Evolutionary conservation across 2,329 filamentous ascomycete species (phyloP), one percentile per base, ranked within the genome.

Genomic region (Shiraia bambusicola): DNA sequence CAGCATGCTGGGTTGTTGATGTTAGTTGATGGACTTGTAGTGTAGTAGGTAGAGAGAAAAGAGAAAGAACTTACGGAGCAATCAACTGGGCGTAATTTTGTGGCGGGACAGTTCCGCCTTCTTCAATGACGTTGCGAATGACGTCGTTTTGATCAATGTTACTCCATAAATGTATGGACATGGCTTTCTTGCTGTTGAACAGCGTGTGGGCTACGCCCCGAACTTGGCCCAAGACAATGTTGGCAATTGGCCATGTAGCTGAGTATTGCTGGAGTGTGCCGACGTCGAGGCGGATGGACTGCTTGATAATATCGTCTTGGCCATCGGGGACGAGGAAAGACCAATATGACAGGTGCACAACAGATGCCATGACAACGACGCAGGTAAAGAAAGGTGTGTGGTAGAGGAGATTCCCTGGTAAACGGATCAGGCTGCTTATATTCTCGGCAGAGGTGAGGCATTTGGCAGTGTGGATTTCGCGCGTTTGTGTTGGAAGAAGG

Each of bases 191-290:
- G 40, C 62, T 66, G 40, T 61, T 59, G 39, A 77, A 76, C 27
- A 92, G 84, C 54, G 90, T 86, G 58, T 87, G 81, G n/a, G 88
- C 87, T 13, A 93, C 87, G 7, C 81, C 81, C 53, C 83, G 83
- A 12, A 95, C 84, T 66, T 93, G 87, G 3, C 77, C 78, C 46
- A 86, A 78, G 2, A 88, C 87, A 10, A 78, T 79, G 31, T 75
- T 76, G 1, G 88, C 87, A 25, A 89, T 83, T 26, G 80, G 79
- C 88, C 88, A 93, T 3, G 87, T 83, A 12, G 74, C 72, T 28
- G 81, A 82, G 6, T 92, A 73, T 28, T 81, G 61, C 56, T 84
- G 84, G 28, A 93, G 76, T 0, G 86, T 85, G 12, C 86, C 87
- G 42, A 87, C 88, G 49, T 89, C 90, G 11, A 95, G 78, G 1